phyloP scores from a whole-genome alignment of 1,284 basidiomycete species.

The Sporisorium iseilematis-ciliati region DNA sequence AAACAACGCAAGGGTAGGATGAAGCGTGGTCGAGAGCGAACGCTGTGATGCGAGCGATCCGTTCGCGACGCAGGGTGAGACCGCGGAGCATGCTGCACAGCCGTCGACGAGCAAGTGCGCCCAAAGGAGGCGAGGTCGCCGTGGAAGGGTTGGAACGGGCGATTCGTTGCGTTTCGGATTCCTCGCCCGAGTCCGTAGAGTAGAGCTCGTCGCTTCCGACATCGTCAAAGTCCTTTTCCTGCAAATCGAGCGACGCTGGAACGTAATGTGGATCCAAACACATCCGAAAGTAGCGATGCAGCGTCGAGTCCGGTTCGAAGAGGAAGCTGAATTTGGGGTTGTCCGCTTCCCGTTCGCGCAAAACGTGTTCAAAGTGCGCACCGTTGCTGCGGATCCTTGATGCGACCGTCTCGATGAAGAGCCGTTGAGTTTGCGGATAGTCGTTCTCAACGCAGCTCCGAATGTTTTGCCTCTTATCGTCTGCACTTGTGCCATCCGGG shows the following conservation, averaged over 20 bases:
- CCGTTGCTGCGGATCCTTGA: constrained; percentile 85
- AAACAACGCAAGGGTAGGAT: constrained; percentile 73
- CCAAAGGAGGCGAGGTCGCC: constrained; percentile 77
- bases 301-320: constrained; percentile 64
- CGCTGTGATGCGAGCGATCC: constrained; percentile 92
- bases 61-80: constrained; percentile 85
- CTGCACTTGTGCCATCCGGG: not conserved
- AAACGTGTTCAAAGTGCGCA: constrained; percentile 78
- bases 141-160: constrained; percentile 78
- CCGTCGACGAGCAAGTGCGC: constrained; percentile 80
- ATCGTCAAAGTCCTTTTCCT: constrained; percentile 15
- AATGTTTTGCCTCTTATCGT: constrained; percentile 3
- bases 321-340: constrained; percentile 88
- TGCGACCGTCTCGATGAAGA: constrained; percentile 83
- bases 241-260: constrained; percentile 44
- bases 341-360: constrained; percentile 80
- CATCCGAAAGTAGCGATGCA: constrained; percentile 82
- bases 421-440: constrained; percentile 72
- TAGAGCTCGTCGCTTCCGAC: constrained; percentile 74
- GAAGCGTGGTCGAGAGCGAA: constrained; percentile 95
- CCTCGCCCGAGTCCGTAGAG: constrained; percentile 94
- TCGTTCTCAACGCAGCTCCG: constrained; percentile 5
- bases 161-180: constrained; percentile 84
- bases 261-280: constrained; percentile 78
- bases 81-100: constrained; percentile 90